Evolutionary conservation across 78 protist species (phyloP).

Genomic region (Protostelium mycophagum): DNA sequence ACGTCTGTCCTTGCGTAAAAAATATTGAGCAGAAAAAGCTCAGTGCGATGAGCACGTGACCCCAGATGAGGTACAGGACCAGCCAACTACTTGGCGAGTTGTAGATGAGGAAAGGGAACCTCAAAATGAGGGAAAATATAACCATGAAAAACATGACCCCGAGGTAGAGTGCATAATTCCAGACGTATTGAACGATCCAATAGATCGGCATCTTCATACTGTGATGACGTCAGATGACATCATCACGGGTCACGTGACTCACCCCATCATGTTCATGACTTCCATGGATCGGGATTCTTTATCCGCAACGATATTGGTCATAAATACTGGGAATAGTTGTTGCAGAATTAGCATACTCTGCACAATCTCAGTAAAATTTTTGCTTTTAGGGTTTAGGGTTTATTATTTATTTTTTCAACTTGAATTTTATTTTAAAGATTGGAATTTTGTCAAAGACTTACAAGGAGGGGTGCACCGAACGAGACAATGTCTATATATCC

Average conservation of each 20-base stretch:
- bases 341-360: background rate
- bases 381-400: too few relatives aligned
- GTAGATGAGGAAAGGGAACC: conserved; percentile 10
- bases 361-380: too few relatives aligned
- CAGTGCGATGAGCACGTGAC: conserved; percentile 25
- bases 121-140: conserved; percentile 8
- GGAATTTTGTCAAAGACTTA: too few relatives aligned
- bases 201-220: background rate
- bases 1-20: background rate
- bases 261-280: conserved; percentile 40
- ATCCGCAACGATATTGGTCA: conserved; percentile 20
- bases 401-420: too few relatives aligned
- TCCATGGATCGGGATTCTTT: conserved; percentile 17
- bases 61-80: conserved; percentile 23
- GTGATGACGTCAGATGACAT: conserved; percentile 4
- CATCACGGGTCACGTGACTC: background rate
- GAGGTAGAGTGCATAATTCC: background rate
- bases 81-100: conserved; percentile 27
- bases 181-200: background rate
- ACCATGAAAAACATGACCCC: background rate
- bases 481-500: background rate
- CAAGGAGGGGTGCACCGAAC: background rate
- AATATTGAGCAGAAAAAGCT: conserved; percentile 5
- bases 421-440: too few relatives aligned
- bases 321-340: conserved; percentile 35